Evolutionary conservation across 192 early-diverging fungal genomes (phyloP), one percentile per base, ranked within the genome.

Genomic region (Umbelopsis sp.): DNA sequence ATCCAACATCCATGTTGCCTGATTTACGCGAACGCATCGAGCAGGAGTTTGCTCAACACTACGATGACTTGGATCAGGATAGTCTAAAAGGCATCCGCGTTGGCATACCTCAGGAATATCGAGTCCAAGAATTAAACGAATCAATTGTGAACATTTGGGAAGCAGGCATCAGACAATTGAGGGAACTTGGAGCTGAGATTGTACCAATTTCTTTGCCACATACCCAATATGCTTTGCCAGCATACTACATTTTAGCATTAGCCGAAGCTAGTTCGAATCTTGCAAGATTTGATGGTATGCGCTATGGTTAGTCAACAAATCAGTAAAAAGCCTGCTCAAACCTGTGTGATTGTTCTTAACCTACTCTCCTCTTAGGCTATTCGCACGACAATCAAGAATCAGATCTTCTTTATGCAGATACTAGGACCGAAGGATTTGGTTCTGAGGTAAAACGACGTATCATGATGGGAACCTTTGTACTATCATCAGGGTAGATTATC

Each of bases 261-360:
- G 95, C 96, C 6, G 96, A 98, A 78, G 94, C 96, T 1, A 91
- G 89, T 6, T 95, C 94, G 20, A 98, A 98, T 72, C 75, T 98
- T 50, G 89, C 94, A 50, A 83, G 93, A 52, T 98, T 85, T 68
- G 94, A 97, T 74, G 96, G 96, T 7, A 69, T 94, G 9, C 86
- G 93, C 65, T 98, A 92, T 76, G 96, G 96, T 78, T 65, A 72
- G 58, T 75, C 7, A 23, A 13, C 23, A 7, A 65, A 22, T n/a
- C 9, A 44, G 27, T 45, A 45, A 53, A 3, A 41, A 9, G 18
- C n/a, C n/a, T 64, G 23, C 25, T 46, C 7, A 16, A 22, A 10
- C 49, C 41, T 22, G 11, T 23, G 11, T 21, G 16, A 22, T 30
- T 58, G 20, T 61, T 13, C 5, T n/a, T 35, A 13, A 44, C 51